A percentile compares a stretch with the other conserved stretches of the same genome.
These are phyloP conservation scores for Gossypium ekmanianum DNA, from an alignment of 345 rosid species.

Conservation along the genomic window DNA sequence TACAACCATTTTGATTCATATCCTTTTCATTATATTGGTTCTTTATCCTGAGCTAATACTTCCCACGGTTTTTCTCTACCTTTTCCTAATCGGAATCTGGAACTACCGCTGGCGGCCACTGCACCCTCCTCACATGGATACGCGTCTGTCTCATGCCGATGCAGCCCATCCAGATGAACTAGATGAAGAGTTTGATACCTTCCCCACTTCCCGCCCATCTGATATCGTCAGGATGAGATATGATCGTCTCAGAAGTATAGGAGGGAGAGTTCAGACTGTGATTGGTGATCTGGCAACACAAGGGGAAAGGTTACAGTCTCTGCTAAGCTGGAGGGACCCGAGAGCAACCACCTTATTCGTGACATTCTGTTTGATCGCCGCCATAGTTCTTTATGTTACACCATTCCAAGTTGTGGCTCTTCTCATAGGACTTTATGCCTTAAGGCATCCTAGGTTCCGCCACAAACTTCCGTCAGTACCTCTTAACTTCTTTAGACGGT, in stretches of 20 bases:
- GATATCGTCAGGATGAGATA: slow-evolving; percentile 84
- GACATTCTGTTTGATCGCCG: slow-evolving; percentile 76
- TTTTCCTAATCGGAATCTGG: slow-evolving; percentile 90
- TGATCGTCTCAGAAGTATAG: slow-evolving; percentile 90
- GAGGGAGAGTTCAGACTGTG: slow-evolving; percentile 89
- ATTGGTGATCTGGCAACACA: slow-evolving; percentile 92
- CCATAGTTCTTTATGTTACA: slow-evolving; percentile 72
- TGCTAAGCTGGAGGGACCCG: slow-evolving; percentile 97
- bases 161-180: slow-evolving; percentile 84
- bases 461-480: slow-evolving; percentile 81
- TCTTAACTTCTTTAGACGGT: slow-evolving; percentile 86
- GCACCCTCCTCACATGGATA: slow-evolving; percentile 98
- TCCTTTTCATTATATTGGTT: slow-evolving; percentile 68
- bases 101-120: slow-evolving; percentile 83
- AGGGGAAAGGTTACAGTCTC: slow-evolving; percentile 79
- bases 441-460: slow-evolving; percentile 93
- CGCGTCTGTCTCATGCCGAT: slow-evolving; percentile 79
- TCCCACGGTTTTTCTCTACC: slow-evolving; percentile 85
- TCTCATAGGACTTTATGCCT: slow-evolving; percentile 56
- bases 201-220: slow-evolving; percentile 68
- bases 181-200: slow-evolving; percentile 90
- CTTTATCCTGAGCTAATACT: slow-evolving; percentile 88
- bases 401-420: slow-evolving; percentile 87
- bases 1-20: slow-evolving; percentile 78
- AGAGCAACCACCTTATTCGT: slow-evolving; percentile 86